phyloP scores from a whole-genome alignment of 169 alveolate species.

The Plasmodium relictum region DNA sequence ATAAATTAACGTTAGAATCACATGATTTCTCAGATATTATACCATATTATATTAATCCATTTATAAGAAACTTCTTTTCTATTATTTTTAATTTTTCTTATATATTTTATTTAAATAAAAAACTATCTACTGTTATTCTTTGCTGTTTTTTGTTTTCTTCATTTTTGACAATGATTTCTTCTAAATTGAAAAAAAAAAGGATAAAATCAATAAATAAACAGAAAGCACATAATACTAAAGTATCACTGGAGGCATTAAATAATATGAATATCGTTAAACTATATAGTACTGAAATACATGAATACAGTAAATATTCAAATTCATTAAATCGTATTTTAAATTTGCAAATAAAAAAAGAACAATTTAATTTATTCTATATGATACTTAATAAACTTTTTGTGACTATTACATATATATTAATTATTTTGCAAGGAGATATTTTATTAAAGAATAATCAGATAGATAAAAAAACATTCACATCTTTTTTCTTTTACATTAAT shows the following conservation, averaged over 20 bases:
- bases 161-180: conserved; percentile 31
- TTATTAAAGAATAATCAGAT: conserved; percentile 19
- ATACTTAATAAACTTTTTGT: conserved; percentile 38
- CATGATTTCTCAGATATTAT: conserved; percentile 58
- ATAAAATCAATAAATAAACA: conserved; percentile 27
- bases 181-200: conserved; percentile 30
- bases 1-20: conserved; percentile 40
- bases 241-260: conserved; percentile 37
- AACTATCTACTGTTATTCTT: conserved; percentile 12
- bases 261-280: conserved; percentile 41
- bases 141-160: conserved; percentile 43
- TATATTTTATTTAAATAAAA: conserved; percentile 45
- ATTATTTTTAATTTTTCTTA: conserved; percentile 33
- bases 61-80: conserved; percentile 47
- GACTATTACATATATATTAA: conserved; percentile 30
- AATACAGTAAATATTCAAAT: conserved; percentile 14
- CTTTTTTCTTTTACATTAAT: conserved; percentile 52
- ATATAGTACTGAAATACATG: conserved; percentile 42
- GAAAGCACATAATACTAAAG: not conserved
- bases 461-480: conserved; percentile 31
- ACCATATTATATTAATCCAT: conserved; percentile 57
- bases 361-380: conserved; percentile 54
- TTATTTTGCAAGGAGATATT: conserved; percentile 4
- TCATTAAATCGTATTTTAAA: conserved; percentile 24
- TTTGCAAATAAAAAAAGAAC: conserved; percentile 47